These are phyloP conservation scores for Magnolia officinalis DNA, from an alignment of 164 flowering plant genomes.

Conservation along the genomic window DNA sequence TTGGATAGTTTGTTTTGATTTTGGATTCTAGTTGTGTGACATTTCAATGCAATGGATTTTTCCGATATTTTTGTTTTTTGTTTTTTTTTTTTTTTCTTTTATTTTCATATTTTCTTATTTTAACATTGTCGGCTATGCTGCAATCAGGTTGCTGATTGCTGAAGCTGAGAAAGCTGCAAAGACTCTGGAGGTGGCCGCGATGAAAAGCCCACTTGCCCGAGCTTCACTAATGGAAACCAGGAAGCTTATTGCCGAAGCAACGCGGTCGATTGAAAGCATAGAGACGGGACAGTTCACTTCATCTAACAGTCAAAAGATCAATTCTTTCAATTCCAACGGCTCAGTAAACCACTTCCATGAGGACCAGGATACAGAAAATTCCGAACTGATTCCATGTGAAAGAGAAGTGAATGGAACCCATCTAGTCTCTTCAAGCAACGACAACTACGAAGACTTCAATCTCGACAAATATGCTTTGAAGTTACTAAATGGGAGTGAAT, in stretches of 20 bases:
- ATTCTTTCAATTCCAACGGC: slow-evolving; percentile 16
- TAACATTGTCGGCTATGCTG: not conserved
- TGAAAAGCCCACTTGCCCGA: slow-evolving; percentile 63
- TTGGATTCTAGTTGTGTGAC: not conserved
- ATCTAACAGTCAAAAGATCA: slow-evolving; percentile 6
- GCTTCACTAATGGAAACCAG: slow-evolving; percentile 78
- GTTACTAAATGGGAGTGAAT: slow-evolving; percentile 10
- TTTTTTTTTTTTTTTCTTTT: not conserved
- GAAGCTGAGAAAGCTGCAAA: slow-evolving; percentile 91
- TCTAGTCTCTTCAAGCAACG: not conserved
- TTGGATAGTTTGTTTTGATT: not conserved
- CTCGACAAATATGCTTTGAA: slow-evolving; percentile 9
- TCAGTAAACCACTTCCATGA: slow-evolving; percentile 9
- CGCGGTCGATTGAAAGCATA: slow-evolving; percentile 44
- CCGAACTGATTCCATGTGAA: not conserved
- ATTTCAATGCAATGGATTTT: not conserved
- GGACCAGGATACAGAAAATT: slow-evolving; percentile 9
- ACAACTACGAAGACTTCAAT: slow-evolving; percentile 1
- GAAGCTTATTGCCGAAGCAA: slow-evolving; percentile 82
- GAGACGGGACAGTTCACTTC: slow-evolving; percentile 26
- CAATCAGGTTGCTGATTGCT: slow-evolving; percentile 63
- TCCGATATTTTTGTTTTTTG: not conserved
- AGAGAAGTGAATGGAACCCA: slow-evolving; percentile 22
- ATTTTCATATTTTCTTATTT: too few species aligned
- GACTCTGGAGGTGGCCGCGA: slow-evolving; percentile 79